Evolutionary conservation across 805 yeast species (phyloP), one percentile per base, ranked within the genome.

Genomic region (Groenewaldozyma salmanticensis): DNA sequence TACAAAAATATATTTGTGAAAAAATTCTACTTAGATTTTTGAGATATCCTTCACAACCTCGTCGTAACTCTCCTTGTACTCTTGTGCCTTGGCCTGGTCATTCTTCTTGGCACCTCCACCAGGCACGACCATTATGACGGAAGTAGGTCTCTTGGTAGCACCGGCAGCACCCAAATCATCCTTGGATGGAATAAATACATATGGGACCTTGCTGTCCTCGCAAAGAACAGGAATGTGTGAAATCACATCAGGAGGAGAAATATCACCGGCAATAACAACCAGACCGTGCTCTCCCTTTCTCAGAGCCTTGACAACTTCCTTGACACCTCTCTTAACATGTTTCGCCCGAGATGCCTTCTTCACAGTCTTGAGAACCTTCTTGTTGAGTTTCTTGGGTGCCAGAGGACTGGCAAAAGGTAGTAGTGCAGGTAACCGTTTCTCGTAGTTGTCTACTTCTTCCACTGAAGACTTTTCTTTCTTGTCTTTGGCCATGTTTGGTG

Each of bases 151-250:
- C 72, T 92, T 92, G 43, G 98, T 92, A 47, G 96, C 95, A 60
- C 97, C 97, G 20, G 99, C 98, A 49, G 95, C 83, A 27, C 99
- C 99, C 52, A 92, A 75, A 61, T 92, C 97, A 70, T 92, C 96
- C 68, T 92, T 92, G 38, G 96, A 87, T 56, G 98, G 98, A 48
- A 92, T 77, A 65, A 92, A 92, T 33, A 90, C 74, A 60, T 71
- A 94, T 57, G 97, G 96, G 38, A 92, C 96, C 37, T 82, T 67
- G 49, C 75, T 70, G 62, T 92, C 99, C 69, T 92, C 98, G 68
- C 98, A 92, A 48, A 92, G 74, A 37, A 94, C 96, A 42, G 99
- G 99, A 43, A 92, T 76, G 61, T 92, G 99, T 34, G 96, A 86
- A 52, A 94, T 84, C 35, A 92, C 97, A 62, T 92, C 99, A 38